Base-by-base conservation (phyloP, 805 yeast genomes). In the Ogataea degrootiae region DNA sequence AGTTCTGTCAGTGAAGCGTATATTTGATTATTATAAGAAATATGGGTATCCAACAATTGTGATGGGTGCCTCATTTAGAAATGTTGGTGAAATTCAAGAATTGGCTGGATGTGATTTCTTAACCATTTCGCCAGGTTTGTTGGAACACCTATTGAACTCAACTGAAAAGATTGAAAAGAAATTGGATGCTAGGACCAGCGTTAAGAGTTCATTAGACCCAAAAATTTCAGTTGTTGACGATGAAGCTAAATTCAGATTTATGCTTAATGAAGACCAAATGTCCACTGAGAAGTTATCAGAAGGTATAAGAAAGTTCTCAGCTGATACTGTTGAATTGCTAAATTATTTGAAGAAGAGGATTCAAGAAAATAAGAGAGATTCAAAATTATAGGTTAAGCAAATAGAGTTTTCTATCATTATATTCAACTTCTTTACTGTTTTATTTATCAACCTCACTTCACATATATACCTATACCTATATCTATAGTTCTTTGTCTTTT, bases 11-110 rank as follows among this genome's bases (percentile, higher is more conserved):
- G 99, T 94, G 61, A 84, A 82, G 73, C 68, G 68, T 52, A 94
- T 94, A 71, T 94, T 71, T 87, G 85, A 91, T 85, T 94, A 94
- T 83, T 94, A 94, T 86, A 94, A 94, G 84, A 91, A 90, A 76
- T 88, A 72, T 72, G 92, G 85, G 60, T 94, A 94, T 83, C 79
- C 90, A 61, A 94, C 99, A 68, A 91, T 94, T 67, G 97, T 94
- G 67, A 94, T 94, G 99, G 99, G 98, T 72, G 99, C 99, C 48
- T 92, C 98, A 50, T 92, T 94, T 88, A 90, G 99, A 81, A 94
- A 89, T 79, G 71, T 76, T 51, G 96, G 88, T 57, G 98, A 92
- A 77, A 88, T 94, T 73, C 85, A 84, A 72, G 96, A 92, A 62
- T 79, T 94, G 61, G 97, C 99, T 49, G 99, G 99, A 68, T 84